A percentile compares a stretch with the other conserved stretches of the same genome.
Evolutionary conservation across 192 early-diverging fungal species (phyloP).

Genomic region (Coemansia umbellata): DNA sequence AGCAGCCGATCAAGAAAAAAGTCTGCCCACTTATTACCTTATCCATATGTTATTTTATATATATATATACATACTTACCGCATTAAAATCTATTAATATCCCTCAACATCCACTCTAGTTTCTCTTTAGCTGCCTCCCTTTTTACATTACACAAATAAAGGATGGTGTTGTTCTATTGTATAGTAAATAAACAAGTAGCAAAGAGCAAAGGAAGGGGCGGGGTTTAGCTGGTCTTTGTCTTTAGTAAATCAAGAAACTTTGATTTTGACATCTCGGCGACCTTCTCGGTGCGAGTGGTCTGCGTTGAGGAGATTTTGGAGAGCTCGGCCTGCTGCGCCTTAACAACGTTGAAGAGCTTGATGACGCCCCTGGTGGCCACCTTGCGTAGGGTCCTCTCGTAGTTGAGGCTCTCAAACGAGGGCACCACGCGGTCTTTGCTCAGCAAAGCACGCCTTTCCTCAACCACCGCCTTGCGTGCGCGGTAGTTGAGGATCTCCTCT

Average conservation of each 20-base stretch:
- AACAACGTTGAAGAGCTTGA: conserved; percentile 94
- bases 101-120: no score
- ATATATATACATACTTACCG: no score
- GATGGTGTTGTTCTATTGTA: no score
- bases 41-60: no score
- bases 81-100: no score
- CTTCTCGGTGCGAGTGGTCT: conserved; percentile 59
- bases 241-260: conserved; percentile 70
- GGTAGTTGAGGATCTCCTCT: conserved; percentile 78
- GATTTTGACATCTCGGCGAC: conserved; percentile 58
- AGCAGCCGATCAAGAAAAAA: no score
- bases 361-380: conserved; percentile 88
- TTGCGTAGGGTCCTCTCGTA: conserved; percentile 88
- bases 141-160: no score
- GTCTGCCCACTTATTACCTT: no score
- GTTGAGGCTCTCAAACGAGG: conserved; percentile 71
- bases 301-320: conserved; percentile 21
- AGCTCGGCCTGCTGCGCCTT: conserved; percentile 77
- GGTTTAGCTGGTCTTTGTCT: conserved; percentile 44
- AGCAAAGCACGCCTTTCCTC: conserved; percentile 67
- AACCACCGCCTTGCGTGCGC: conserved; percentile 70
- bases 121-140: no score
- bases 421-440: conserved; percentile 69
- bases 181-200: no score
- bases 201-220: no score